These are phyloP conservation scores for Botryotinia globosa DNA, from an alignment of 2,329 filamentous ascomycete species.

Conservation along the genomic window DNA sequence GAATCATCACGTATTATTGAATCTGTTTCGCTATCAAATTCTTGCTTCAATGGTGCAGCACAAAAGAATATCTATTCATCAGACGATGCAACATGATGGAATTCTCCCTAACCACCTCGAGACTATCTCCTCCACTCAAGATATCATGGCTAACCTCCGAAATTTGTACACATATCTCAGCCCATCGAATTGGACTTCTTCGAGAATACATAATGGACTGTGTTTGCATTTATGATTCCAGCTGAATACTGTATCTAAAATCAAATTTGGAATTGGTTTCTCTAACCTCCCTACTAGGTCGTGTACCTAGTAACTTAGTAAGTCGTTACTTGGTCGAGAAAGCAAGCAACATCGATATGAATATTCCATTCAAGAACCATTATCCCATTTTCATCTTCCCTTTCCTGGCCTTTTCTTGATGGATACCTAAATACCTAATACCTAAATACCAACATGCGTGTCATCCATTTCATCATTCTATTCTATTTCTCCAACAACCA, in stretches of 20 bases:
- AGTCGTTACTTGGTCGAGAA: no score
- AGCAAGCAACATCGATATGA: not conserved
- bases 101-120: not conserved
- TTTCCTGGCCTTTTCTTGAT: not conserved
- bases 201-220: not conserved
- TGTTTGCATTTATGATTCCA: not conserved
- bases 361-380: not conserved
- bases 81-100: constrained; percentile 7
- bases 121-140: not conserved
- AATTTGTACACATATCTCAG: not conserved
- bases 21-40: not conserved
- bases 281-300: no score
- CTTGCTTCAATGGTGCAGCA: not conserved
- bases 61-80: not conserved
- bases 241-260: not conserved
- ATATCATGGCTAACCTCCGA: not conserved
- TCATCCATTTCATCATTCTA: not conserved
- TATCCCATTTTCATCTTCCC: not conserved
- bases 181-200: not conserved
- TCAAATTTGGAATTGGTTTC: not conserved
- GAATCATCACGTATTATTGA: not conserved
- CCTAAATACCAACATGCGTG: not conserved
- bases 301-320: no score
- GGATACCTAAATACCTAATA: no score
- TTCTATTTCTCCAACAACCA: no score